Evolutionary conservation across 306 rosid species (phyloP).

Genomic region (Begonia loranthoides): DNA sequence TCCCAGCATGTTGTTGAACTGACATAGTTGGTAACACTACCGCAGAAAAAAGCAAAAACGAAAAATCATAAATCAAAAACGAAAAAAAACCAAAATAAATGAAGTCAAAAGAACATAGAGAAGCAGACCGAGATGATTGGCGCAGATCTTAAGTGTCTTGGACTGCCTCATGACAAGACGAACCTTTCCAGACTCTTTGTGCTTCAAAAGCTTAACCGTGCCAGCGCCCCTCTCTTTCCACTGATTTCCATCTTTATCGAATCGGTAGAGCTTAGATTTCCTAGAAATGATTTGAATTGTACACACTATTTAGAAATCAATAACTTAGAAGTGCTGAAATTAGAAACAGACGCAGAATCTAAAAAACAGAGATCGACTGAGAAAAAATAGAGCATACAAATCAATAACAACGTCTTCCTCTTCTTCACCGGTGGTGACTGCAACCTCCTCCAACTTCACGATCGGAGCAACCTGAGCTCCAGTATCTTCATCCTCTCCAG

Average conservation of each 20-base stretch:
- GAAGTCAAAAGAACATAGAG: background rate
- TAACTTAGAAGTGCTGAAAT: too few species aligned
- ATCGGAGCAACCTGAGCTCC: conserved; percentile 97
- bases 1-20: conserved; percentile 94
- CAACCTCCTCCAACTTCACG: conserved; percentile 70
- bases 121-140: conserved; percentile 66
- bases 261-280: conserved; percentile 85
- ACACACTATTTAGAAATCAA: too few species aligned
- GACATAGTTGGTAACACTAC: conserved; percentile 62
- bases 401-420: conserved; percentile 64
- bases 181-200: conserved; percentile 49
- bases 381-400: conserved; percentile 28
- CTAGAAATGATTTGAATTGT: conserved; percentile 15
- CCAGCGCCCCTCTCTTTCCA: conserved; percentile 97
- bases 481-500: conserved; percentile 89
- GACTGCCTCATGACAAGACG: conserved; percentile 89
- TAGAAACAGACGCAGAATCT: background rate
- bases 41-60: background rate
- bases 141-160: conserved; percentile 84
- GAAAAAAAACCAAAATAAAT: background rate
- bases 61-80: background rate
- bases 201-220: conserved; percentile 64
- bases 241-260: conserved; percentile 74
- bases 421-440: conserved; percentile 75
- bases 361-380: background rate